Evolutionary conservation across 371 early-diverging fungal genomes (phyloP), one percentile per base, ranked within the genome.

Genomic region (Dichotomocladium elegans): DNA sequence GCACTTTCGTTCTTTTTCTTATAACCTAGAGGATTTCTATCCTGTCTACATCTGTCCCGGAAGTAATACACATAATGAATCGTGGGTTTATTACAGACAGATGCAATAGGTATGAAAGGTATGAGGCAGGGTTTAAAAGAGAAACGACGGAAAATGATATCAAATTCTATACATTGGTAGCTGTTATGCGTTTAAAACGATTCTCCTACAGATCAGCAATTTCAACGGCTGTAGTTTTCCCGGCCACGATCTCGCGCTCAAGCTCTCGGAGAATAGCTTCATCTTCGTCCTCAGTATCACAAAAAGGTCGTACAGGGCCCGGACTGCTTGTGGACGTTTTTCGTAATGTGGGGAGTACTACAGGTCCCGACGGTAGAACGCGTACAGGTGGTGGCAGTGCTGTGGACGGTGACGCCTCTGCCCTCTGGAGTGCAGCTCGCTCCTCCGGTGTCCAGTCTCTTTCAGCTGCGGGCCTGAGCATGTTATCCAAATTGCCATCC

Each of bases 221-320:
- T 6, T 40, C 30, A 25, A 41, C 30, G n/a, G n/a, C n/a, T n/a
- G n/a, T n/a, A n/a, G n/a, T n/a, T 28, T 63, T 71, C 27, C 72
- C 75, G 30, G 61, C 55, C 24, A 45, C 61, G 12, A 74, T 30
- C 17, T 74, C 75, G 25, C 59, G 43, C 40, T 71, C 75, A 25
- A 74, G 43, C 21, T 57, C 58, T 45, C 55, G 52, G 5, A 74
- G 58, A 22, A 74, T 40, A 8, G 51, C 64, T 35, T 71, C 75
- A 49, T 74, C 75, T 52, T 74, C 75, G 51, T 71, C 72, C 41
- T 65, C 64, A 25, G 50, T 53, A 21, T 65, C 72, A 22, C 62
- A 63, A n/a, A 65, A 45, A 21, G 65, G 60, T 26, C 56, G 45
- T 4, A 69, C 65, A 3, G 58, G 59, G 26, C 60, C 64, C 15